A percentile compares a stretch with the other conserved stretches of the same genome.
phyloP scores from a whole-genome alignment of 2,329 filamentous ascomycete species.

The Aureobasidium pullulans region DNA sequence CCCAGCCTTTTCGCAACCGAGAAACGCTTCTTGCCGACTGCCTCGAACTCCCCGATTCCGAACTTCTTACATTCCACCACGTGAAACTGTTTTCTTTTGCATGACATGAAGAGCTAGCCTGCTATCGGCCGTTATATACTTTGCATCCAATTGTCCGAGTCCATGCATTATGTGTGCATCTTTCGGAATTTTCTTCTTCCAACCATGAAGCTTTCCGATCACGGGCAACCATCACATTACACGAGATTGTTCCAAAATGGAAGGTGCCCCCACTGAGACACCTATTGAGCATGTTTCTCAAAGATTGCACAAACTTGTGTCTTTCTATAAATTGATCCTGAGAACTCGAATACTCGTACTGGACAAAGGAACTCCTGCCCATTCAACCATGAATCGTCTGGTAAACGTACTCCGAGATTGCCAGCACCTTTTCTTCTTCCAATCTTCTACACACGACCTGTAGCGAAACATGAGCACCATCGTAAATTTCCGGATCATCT shows the following conservation, averaged over 20 bases:
- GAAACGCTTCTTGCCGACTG: slow-evolving; percentile 3
- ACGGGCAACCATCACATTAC: neutral
- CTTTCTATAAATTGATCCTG: too few relatives aligned
- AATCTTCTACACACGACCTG: slow-evolving; percentile 27
- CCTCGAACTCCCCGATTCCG: neutral
- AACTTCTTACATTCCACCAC: slow-evolving; percentile 3
- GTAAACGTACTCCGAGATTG: slow-evolving; percentile 25
- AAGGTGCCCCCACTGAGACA: too few relatives aligned
- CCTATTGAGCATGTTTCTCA: too few relatives aligned
- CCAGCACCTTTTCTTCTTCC: slow-evolving; percentile 31
- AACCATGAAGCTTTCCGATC: neutral
- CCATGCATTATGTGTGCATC: too few relatives aligned
- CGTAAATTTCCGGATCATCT: slow-evolving; percentile 30
- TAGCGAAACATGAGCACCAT: slow-evolving; percentile 27
- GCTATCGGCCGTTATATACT: too few relatives aligned
- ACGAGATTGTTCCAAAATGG: too few relatives aligned
- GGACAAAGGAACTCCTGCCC: neutral
- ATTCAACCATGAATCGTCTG: neutral
- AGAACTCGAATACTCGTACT: neutral
- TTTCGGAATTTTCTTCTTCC: too few relatives aligned
- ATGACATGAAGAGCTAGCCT: neutral
- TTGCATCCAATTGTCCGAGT: too few relatives aligned
- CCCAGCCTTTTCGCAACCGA: neutral
- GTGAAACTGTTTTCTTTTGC: neutral
- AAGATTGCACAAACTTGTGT: neutral